phyloP scores from a whole-genome alignment of 768 basidiomycete species.

The Tubosaeta brunneosetosa region DNA sequence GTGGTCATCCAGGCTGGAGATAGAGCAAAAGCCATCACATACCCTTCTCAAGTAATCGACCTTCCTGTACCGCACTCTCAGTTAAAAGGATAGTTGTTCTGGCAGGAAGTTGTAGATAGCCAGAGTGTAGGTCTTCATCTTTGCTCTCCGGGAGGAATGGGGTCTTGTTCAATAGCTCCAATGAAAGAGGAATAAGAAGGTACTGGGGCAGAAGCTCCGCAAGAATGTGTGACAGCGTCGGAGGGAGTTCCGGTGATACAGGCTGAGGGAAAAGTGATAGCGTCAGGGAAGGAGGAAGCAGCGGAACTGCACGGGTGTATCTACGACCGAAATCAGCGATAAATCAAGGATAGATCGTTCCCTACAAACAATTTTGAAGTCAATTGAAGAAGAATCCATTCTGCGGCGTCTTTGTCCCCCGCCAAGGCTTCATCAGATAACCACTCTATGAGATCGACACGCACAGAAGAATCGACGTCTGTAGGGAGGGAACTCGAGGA shows the following conservation, averaged over 20 bases:
- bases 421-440: constrained; percentile 65
- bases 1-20: not conserved
- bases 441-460: constrained; percentile 64
- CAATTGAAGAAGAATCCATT: constrained; percentile 64
- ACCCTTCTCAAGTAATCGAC: constrained; percentile 53
- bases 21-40: not conserved
- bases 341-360: not conserved
- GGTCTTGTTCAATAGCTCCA: constrained; percentile 54
- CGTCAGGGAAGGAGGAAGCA: constrained; percentile 64
- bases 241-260: constrained; percentile 25
- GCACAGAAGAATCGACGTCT: constrained; percentile 24
- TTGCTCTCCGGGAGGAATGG: constrained; percentile 62
- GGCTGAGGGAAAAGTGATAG: constrained; percentile 59
- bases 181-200: constrained; percentile 53
- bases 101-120: constrained; percentile 65
- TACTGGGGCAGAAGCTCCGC: constrained; percentile 56
- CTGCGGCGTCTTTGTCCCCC: constrained; percentile 64
- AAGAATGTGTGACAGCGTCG: constrained; percentile 52
- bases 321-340: constrained; percentile 33
- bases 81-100: constrained; percentile 59
- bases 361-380: constrained; percentile 59
- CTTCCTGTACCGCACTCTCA: constrained; percentile 66
- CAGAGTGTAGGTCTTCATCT: constrained; percentile 69
- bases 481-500: not conserved
- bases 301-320: constrained; percentile 59